Conservation (phyloP, 306 rosid species). For the Argentina anserina region DNA sequence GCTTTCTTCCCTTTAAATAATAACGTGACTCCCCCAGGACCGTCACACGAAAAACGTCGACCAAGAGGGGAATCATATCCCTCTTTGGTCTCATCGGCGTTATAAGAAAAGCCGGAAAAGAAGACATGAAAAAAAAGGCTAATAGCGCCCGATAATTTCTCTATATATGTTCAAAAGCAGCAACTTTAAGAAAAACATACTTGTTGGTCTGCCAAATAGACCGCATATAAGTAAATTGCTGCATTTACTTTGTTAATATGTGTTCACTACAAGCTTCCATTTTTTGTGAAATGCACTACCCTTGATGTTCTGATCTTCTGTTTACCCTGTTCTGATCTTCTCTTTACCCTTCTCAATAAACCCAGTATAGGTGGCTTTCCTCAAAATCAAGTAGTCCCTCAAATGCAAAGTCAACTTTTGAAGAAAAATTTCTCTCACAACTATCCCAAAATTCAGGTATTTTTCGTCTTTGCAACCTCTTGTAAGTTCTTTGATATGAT, state of each 20-base stretch:
- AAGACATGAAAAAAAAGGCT: too few species aligned
- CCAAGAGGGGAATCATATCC: too few species aligned
- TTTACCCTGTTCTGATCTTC: too few species aligned
- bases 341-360: conserved; percentile 24
- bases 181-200: too few species aligned
- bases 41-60: too few species aligned
- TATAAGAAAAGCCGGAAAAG: too few species aligned
- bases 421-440: conserved; percentile 94
- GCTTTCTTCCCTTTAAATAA: conserved; percentile 15
- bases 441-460: conserved; percentile 94
- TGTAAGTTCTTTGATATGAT: not conserved
- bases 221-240: too few species aligned
- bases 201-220: too few species aligned
- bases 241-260: not conserved
- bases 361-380: conserved; percentile 99
- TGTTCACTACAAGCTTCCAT: not conserved
- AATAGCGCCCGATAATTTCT: too few species aligned
- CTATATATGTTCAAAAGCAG: too few species aligned
- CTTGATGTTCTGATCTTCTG: conserved; percentile 17
- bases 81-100: too few species aligned
- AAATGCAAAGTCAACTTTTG: conserved; percentile 69
- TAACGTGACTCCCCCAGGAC: too few species aligned
- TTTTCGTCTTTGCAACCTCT: conserved; percentile 19
- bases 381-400: conserved; percentile 64
- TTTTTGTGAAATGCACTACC: conserved; percentile 19